Conservation (phyloP, 2,329 filamentous ascomycete genomes). For the Fusarium sp. region DNA sequence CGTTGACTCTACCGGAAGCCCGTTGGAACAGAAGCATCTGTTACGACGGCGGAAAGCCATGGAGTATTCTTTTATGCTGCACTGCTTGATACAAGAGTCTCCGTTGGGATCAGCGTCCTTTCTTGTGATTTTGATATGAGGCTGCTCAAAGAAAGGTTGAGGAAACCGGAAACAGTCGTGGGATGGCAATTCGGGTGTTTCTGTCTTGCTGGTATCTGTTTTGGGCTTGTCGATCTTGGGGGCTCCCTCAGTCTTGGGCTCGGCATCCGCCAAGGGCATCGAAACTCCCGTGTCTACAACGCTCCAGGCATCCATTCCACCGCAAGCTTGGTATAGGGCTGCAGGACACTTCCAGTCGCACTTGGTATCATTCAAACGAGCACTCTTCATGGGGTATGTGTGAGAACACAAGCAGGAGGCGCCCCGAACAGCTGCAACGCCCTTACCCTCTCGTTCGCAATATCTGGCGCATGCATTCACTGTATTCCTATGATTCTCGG, state of each 20-base stretch:
- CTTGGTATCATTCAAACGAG: background rate
- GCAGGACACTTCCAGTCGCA: background rate
- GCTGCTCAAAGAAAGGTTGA: background rate
- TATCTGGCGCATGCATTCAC: background rate
- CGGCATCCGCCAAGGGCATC: too few relatives aligned
- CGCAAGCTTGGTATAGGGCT: background rate
- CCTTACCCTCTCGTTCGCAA: background rate
- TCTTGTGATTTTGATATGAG: background rate
- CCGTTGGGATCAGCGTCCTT: background rate
- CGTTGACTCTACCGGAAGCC: background rate
- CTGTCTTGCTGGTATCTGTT: rapidly evolving
- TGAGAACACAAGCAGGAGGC: constrained; percentile 3
- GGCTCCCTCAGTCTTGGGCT: rapidly evolving
- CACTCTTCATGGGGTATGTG: background rate
- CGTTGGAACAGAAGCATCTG: background rate
- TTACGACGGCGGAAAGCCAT: background rate
- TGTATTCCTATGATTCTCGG: background rate
- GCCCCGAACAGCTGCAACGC: constrained; percentile 1
- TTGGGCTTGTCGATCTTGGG: rapidly evolving
- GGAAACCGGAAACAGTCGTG: constrained; percentile 6
- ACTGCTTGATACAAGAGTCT: background rate
- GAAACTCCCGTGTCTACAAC: constrained; percentile 12
- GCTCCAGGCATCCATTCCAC: background rate
- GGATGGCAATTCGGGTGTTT: background rate
- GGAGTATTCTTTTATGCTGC: background rate